Evolutionary conservation across 176 grass and related monocot genomes (phyloP).

Genomic region (Ampelocalamus luodianensis): DNA sequence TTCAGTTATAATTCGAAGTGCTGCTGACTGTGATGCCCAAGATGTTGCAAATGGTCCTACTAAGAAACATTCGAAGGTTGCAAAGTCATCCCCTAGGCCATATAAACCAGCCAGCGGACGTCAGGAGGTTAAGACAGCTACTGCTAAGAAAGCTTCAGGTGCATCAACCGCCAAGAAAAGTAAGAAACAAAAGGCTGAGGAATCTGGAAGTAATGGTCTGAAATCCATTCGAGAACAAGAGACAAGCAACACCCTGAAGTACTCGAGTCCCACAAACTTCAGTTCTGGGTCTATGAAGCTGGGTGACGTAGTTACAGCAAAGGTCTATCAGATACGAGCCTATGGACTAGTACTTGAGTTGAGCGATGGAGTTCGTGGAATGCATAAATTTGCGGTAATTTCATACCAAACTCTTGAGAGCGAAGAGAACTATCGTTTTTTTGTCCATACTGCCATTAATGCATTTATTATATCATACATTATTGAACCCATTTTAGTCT

Average conservation of each 20-base stretch:
- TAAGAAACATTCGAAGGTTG: slow-evolving; percentile 53
- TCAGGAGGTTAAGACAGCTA: slow-evolving; percentile 32
- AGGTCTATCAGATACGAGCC: slow-evolving; percentile 80
- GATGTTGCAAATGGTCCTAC: slow-evolving; percentile 48
- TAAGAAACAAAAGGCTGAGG: slow-evolving; percentile 50
- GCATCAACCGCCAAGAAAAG: slow-evolving; percentile 37
- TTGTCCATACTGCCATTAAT: not conserved
- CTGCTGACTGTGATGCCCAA: slow-evolving; percentile 72
- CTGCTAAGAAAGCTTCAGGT: slow-evolving; percentile 47
- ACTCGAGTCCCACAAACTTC: slow-evolving; percentile 25
- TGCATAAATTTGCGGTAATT: slow-evolving; percentile 96
- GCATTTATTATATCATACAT: not conserved
- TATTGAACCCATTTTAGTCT: not conserved
- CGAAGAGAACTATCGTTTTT: not conserved
- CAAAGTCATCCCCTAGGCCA: slow-evolving; percentile 66
- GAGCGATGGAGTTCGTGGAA: slow-evolving; percentile 74
- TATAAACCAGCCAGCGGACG: slow-evolving; percentile 19
- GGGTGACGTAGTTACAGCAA: slow-evolving; percentile 76
- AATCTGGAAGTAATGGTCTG: slow-evolving; percentile 32
- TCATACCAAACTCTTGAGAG: not conserved
- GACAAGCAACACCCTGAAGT: slow-evolving; percentile 36
- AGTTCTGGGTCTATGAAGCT: slow-evolving; percentile 63
- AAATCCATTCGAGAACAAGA: slow-evolving; percentile 43
- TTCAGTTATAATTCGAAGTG: slow-evolving; percentile 75
- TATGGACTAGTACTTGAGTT: slow-evolving; percentile 92